Evolutionary conservation across 1,139 yeast species (phyloP).

Genomic region (Zygosaccharomyces sapae): DNA sequence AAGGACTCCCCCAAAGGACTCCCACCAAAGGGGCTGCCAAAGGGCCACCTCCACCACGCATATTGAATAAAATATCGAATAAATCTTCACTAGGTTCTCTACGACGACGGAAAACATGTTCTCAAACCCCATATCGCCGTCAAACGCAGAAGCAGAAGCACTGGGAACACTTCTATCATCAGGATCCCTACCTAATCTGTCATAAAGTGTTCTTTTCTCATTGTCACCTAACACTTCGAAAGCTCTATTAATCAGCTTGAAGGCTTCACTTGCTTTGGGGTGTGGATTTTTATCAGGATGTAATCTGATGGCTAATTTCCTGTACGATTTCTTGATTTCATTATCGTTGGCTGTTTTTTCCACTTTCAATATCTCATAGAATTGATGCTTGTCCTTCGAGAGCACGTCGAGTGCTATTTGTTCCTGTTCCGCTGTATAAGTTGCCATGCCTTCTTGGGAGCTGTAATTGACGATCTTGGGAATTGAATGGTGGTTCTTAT

Average conservation of each 20-base stretch:
- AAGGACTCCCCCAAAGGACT: no score
- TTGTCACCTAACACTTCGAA: conserved; percentile 88
- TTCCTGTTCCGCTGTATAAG: conserved; percentile 61
- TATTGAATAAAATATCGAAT: conserved; percentile 43
- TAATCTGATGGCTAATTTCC: conserved; percentile 82
- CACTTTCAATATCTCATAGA: conserved; percentile 74
- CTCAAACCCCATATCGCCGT: conserved; percentile 25
- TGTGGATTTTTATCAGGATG: conserved; percentile 98
- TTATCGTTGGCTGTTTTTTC: conserved; percentile 61
- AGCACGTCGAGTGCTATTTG: conserved; percentile 57
- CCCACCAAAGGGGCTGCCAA: conserved; percentile 35
- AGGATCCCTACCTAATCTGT: conserved; percentile 90
- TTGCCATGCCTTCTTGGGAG: conserved; percentile 8
- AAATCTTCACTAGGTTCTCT: conserved; percentile 40
- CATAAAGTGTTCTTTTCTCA: conserved; percentile 70
- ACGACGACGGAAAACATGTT: conserved; percentile 42
- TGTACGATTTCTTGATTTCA: conserved; percentile 85
- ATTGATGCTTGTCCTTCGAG: conserved; percentile 57
- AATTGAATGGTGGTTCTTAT: neutral
- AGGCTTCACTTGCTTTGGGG: conserved; percentile 95
- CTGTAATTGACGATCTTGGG: neutral
- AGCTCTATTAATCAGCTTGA: conserved; percentile 78
- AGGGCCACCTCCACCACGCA: conserved; percentile 42
- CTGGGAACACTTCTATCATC: conserved; percentile 58
- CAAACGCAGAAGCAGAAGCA: conserved; percentile 27